phyloP scores from a whole-genome alignment of 371 early-diverging fungal genomes.

The Actinomortierella wolfii region DNA sequence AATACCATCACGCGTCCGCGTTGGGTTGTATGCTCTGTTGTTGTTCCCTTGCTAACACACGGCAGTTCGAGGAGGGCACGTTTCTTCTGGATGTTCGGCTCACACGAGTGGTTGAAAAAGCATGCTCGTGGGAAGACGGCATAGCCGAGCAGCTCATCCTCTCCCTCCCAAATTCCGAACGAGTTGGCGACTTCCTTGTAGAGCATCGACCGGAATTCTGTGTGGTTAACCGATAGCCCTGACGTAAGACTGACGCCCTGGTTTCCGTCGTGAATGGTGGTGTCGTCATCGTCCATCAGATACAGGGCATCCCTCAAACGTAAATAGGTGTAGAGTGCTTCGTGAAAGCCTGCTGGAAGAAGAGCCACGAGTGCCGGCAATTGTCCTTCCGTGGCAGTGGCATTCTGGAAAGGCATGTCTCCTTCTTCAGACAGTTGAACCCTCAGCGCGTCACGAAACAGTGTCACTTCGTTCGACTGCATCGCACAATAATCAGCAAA shows the following conservation, averaged over 20 bases:
- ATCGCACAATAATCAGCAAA: conserved; percentile 38
- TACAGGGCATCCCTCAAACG: conserved; percentile 24
- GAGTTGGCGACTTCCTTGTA: conserved; percentile 70
- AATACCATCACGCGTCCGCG: conserved; percentile 60
- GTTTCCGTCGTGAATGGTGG: no score
- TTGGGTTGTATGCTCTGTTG: conserved; percentile 38
- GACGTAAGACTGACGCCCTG: no score
- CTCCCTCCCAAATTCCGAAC: conserved; percentile 67
- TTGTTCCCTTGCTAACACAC: no score
- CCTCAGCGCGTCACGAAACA: conserved; percentile 20
- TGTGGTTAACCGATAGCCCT: conserved; percentile 30
- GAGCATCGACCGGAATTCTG: conserved; percentile 56
- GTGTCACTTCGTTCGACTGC: conserved; percentile 35
- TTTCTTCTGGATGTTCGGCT: conserved; percentile 65
- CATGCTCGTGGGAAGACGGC: conserved; percentile 74
- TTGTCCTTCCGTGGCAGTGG: no score
- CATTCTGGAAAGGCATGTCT: no score
- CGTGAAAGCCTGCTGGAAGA: no score
- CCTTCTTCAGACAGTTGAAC: conserved; percentile 4
- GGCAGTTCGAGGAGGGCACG: neutral
- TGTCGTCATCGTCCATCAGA: no score
- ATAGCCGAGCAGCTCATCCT: conserved; percentile 63
- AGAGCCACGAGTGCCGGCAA: no score
- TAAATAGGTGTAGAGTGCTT: conserved; percentile 19
- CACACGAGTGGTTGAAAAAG: conserved; percentile 83